Evolutionary conservation across 2,329 filamentous ascomycete genomes (phyloP), one percentile per base, ranked within the genome.

Genomic region (Ophiocordyceps camponoti-saundersi): DNA sequence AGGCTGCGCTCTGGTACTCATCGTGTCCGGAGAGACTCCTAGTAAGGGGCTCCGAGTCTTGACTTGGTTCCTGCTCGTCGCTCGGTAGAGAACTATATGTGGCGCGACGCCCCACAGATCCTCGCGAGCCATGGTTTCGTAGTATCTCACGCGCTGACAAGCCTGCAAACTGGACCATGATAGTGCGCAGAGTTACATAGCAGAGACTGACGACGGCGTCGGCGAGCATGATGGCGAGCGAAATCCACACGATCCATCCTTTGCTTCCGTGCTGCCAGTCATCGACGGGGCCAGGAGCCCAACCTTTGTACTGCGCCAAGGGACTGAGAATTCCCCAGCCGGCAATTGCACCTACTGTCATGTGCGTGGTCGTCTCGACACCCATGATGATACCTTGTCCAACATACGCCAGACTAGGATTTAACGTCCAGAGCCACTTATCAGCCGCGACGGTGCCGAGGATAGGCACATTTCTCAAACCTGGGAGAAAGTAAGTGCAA

Each of bases 311-410:
- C 61, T 95, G 95, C 4, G 92, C 89, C 8, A 96, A 63, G 1
- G 92, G 92, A 3, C 89, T 95, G 1, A 98, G 70, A 6, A 96
- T 61, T 0, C 80, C 92, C 92, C 92, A 98, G 23, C 92, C 92
- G 11, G 95, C 58, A 16, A 94, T 61, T 3, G 92, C 89, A 6
- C 92, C 92, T 2, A 96, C 67, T 1, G 95, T 74, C 92, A 98
- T 98, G 55, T 96, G 90, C 46, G 94, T 72, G 3, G 90, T 96
- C 0, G 92, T 98, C 39, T 87, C 82, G 4, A 90, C 85, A 0
- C 92, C 92, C 92, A 98, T 98, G 57, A 98, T 96, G 51, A 98
- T 93, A 12, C 92, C 92, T 65, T 98, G 92, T 0, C 92, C 92
- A 23, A 96, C 80, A 60, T 98, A 98, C 2, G 92, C 92, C n/a